Evolutionary conservation across 371 early-diverging fungal genomes (phyloP).

Genomic region (Syncephalastrum monosporum): DNA sequence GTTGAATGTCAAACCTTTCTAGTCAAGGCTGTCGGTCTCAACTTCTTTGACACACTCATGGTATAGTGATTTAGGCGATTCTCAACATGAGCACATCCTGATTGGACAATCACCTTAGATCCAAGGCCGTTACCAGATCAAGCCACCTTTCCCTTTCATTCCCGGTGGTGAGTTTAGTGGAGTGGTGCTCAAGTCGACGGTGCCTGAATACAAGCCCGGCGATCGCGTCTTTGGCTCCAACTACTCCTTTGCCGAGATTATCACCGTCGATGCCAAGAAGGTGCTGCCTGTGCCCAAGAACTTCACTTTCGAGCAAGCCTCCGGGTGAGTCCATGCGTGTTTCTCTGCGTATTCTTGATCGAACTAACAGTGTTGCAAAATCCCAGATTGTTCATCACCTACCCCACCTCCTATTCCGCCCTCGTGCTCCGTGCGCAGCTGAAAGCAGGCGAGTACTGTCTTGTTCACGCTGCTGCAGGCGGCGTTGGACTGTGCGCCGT

Average conservation of each 20-base stretch:
- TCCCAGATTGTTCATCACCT: constrained; percentile 68
- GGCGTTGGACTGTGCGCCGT: constrained; percentile 72
- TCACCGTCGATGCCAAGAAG: constrained; percentile 43
- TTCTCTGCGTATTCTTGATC: too few relatives aligned
- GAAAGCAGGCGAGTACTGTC: constrained; percentile 62
- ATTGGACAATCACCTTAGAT: constrained; percentile 31
- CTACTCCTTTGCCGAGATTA: constrained; percentile 70
- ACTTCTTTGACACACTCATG: constrained; percentile 86
- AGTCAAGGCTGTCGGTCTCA: constrained; percentile 74
- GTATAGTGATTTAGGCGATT: constrained; percentile 27
- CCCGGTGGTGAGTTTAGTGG: constrained; percentile 75
- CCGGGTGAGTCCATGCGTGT: constrained; percentile 43
- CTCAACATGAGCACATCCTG: background rate
- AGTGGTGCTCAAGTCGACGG: constrained; percentile 40
- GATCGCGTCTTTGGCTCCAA: constrained; percentile 81
- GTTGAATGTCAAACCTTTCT: too few relatives aligned
- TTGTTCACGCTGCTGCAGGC: constrained; percentile 85
- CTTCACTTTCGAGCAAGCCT: constrained; percentile 76
- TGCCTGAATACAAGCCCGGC: constrained; percentile 60
- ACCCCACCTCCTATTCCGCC: constrained; percentile 80
- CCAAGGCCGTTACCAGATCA: constrained; percentile 84
- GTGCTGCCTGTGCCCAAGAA: constrained; percentile 67
- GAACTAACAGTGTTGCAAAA: background rate
- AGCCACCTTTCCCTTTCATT: constrained; percentile 80
- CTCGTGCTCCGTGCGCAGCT: constrained; percentile 71